Evolutionary conservation across 148 eudicot species (phyloP), one percentile per base, ranked within the genome.

Genomic region (Amaranthus hypochondriacus): DNA sequence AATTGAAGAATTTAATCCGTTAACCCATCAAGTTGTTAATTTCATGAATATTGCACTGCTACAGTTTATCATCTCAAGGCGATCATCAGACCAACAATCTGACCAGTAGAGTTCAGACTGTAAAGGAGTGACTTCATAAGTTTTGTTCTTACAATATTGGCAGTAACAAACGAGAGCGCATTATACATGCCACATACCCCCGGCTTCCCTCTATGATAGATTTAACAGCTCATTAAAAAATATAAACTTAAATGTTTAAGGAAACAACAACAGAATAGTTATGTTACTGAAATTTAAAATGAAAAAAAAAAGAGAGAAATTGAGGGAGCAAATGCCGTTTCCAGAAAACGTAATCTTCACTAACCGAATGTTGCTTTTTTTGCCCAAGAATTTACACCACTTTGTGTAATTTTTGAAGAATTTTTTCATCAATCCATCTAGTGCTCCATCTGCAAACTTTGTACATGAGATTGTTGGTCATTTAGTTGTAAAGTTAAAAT

Each of bases 311-410:
- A 39, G 12, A 21, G 44, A 53, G 53, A 68, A 64, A 10, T 5
- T 63, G 10, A 57, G 53, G 53, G 42, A 14, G 48, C 6, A 5
- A 28, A 8, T 9, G 48, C 78, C n/a, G 13, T 52, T 57, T 3
- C 14, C 15, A 56, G 59, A 28, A 28, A 28, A 28, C 39, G 39
- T 44, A 21, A 18, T 56, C 56, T 60, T 59, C 46, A 71, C 87
- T 86, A 75, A 92, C 99, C 93, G 76, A 50, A 95, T 92, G 81
- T 80, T 92, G 85, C 90, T 92, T 78, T 92, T 92, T 75, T 88
- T 85, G 55, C 78, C 82, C 75, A 95, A 80, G 83, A 87, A 95
- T 81, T 95, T 95, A 90, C 99, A 92, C 99, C 99, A 95, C 67
- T 82, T 88, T 62, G 94, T 89, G 59, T 95, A 95, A 75, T 95